Evolutionary conservation across 1,284 basidiomycete genomes (phyloP).

Genomic region (Ceratobasidium sp.): DNA sequence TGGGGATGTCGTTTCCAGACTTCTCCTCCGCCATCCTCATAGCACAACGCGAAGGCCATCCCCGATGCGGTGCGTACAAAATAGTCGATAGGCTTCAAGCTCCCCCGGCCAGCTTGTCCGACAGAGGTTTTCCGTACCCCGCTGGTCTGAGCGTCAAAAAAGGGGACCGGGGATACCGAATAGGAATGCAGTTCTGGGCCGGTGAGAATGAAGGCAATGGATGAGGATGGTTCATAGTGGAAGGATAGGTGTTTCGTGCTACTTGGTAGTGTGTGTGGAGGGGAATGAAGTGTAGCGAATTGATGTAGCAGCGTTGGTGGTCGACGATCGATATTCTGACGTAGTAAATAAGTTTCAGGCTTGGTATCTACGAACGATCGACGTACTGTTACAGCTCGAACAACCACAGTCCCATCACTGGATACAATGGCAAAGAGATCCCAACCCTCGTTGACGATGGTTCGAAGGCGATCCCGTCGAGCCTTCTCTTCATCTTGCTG

Average conservation of each 20-base stretch:
- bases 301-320: conserved; percentile 85
- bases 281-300: conserved; percentile 71
- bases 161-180: conserved; percentile 60
- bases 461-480: conserved; percentile 57
- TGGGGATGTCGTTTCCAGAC: conserved; percentile 62
- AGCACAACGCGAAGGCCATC: conserved; percentile 69
- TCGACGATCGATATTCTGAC: conserved; percentile 83
- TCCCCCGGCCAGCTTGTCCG: conserved; percentile 27
- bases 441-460: conserved; percentile 73
- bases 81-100: conserved; percentile 53
- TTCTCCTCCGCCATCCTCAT: conserved; percentile 62
- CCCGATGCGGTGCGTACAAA: conserved; percentile 81
- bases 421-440: conserved; percentile 80
- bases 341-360: not conserved
- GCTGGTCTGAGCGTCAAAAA: conserved; percentile 64
- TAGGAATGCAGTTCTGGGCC: conserved; percentile 67
- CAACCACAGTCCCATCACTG: conserved; percentile 70
- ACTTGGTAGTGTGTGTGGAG: conserved; percentile 51
- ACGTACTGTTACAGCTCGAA: conserved; percentile 78
- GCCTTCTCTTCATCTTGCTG: conserved; percentile 55
- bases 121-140: conserved; percentile 1
- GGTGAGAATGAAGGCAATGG: conserved; percentile 64
- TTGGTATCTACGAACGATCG: not conserved
- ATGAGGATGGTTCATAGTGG: conserved; percentile 50
- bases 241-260: conserved; percentile 51